phyloP scores from a whole-genome alignment of 768 basidiomycete species.

The Lactarius pseudohatsudake region DNA sequence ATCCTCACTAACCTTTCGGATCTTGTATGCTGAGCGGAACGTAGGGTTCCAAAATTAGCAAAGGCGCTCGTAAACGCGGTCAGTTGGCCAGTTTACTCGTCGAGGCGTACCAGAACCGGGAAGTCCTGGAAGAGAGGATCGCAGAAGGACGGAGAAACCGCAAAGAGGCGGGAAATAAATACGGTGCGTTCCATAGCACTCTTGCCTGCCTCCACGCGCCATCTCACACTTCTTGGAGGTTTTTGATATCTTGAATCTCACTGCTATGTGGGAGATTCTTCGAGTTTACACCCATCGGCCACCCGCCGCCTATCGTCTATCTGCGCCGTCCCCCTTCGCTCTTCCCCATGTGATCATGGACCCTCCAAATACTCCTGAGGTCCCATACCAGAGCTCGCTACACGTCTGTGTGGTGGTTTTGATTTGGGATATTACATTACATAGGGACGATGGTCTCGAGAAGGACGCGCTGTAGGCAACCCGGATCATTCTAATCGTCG shows the following conservation, averaged over 20 bases:
- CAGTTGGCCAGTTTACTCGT: slow-evolving; percentile 78
- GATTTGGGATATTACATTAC: neutral
- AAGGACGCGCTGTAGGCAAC: neutral
- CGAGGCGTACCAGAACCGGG: slow-evolving; percentile 82
- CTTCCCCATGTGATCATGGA: neutral
- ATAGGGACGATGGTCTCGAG: neutral
- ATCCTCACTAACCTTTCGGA: neutral
- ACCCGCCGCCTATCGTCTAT: neutral
- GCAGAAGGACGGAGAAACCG: slow-evolving; percentile 80
- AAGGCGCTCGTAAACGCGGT: slow-evolving; percentile 69
- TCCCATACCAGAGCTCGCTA: neutral
- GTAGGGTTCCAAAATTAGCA: slow-evolving; percentile 69
- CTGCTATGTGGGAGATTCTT: neutral
- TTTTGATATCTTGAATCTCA: slow-evolving; percentile 16
- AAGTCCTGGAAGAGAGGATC: slow-evolving; percentile 78
- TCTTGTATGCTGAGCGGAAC: neutral
- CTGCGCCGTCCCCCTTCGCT: neutral
- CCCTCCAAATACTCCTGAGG: neutral
- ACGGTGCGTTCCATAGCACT: slow-evolving; percentile 52
- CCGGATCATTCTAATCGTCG: neutral
- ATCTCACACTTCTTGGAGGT: slow-evolving; percentile 11
- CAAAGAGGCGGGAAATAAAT: slow-evolving; percentile 91
- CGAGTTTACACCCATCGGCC: neutral
- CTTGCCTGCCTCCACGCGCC: neutral
- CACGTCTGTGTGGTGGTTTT: neutral